These are phyloP conservation scores for Trichoderma oligosporum DNA, from an alignment of 2,329 filamentous ascomycete genomes.

Conservation along the genomic window DNA sequence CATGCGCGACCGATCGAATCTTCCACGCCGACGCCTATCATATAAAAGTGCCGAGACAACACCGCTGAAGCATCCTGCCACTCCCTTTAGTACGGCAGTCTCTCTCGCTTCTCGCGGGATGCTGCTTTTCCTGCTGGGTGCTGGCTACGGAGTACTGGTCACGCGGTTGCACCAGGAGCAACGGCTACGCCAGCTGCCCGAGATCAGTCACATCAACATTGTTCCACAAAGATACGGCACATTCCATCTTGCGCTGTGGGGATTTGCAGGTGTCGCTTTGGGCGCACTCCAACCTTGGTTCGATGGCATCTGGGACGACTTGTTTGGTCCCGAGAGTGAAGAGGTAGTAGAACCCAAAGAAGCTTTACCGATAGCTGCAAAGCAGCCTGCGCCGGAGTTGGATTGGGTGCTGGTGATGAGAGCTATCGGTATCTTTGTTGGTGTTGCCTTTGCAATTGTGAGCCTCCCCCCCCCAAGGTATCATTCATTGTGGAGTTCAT, in stretches of 20 bases:
- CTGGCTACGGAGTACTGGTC: conserved; percentile 78
- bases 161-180: conserved; percentile 71
- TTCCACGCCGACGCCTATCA: conserved; percentile 35
- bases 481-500: background rate
- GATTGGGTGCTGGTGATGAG: conserved; percentile 69
- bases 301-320: conserved; percentile 68
- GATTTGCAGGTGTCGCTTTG: conserved; percentile 66
- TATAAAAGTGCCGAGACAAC: conserved; percentile 30
- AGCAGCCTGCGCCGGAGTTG: conserved; percentile 44
- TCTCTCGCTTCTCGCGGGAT: conserved; percentile 55
- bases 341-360: conserved; percentile 29
- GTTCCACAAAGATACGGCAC: conserved; percentile 48
- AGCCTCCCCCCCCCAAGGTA: conserved; percentile 35
- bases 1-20: conserved; percentile 39
- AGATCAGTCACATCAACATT: conserved; percentile 36
- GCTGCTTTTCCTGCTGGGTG: conserved; percentile 73
- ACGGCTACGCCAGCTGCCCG: conserved; percentile 58
- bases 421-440: conserved; percentile 58
- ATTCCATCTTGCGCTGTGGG: conserved; percentile 78
- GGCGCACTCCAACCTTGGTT: conserved; percentile 81
- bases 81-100: conserved; percentile 29
- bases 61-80: conserved; percentile 27
- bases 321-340: conserved; percentile 38
- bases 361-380: conserved; percentile 23
- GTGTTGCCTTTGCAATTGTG: conserved; percentile 70